Evolutionary conservation across 1,284 basidiomycete species (phyloP).

Genomic region (Butyriboletus pseudospeciosus): DNA sequence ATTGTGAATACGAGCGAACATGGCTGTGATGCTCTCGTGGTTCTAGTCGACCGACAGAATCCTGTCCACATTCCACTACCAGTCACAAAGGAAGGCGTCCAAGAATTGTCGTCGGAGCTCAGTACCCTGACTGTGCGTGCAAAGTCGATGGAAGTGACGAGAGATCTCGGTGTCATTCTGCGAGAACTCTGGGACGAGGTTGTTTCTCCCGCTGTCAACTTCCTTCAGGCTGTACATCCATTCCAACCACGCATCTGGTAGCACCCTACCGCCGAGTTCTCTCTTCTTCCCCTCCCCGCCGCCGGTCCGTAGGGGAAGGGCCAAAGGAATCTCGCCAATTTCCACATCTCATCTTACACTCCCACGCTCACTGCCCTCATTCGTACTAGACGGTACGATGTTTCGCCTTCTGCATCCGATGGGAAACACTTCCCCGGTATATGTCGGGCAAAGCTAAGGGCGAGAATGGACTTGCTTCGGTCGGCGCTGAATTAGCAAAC

Average conservation of each 20-base stretch:
- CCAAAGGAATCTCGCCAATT: not conserved
- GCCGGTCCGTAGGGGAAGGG: not conserved
- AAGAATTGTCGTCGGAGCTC: not conserved
- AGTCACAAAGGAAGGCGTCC: not conserved
- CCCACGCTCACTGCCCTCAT: not conserved
- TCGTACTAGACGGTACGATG: no score
- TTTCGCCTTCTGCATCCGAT: no score
- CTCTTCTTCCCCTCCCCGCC: not conserved
- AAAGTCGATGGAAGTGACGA: not conserved
- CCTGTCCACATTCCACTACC: not conserved
- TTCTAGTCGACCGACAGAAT: not conserved
- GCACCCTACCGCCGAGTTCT: not conserved
- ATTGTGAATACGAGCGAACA: not conserved
- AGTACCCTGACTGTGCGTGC: not conserved
- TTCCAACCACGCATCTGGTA: not conserved
- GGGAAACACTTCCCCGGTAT: no score
- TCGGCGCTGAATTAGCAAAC: no score
- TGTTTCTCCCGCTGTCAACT: not conserved
- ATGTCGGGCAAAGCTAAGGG: no score
- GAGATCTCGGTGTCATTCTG: not conserved
- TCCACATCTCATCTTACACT: not conserved
- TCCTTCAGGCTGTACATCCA: not conserved
- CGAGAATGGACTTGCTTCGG: no score
- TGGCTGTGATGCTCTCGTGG: not conserved
- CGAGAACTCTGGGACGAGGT: no score